Evolutionary conservation across 129 eudicot genomes (phyloP), one percentile per base, ranked within the genome.

Genomic region (Chrysanthemum makinoi): DNA sequence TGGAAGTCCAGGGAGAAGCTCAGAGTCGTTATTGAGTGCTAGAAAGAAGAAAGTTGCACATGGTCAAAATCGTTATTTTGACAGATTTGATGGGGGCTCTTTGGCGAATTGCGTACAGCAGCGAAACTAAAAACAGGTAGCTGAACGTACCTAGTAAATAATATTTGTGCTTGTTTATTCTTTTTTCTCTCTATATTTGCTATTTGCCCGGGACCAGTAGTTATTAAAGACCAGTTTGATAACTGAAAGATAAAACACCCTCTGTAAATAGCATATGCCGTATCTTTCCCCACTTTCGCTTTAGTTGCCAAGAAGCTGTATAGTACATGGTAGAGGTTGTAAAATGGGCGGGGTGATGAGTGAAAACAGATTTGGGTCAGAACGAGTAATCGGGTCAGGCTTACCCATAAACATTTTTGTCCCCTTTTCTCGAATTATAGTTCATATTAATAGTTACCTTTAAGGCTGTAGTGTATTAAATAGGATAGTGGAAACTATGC

Each of bases 11-110:
- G 60, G 69, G 53, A 82, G 79, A 80, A 75, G 72, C 18, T 52
- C 68, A 3, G 83, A 77, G 48, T 50, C 75, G 46, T 62, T 65
- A 24, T 61, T 61, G 24, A 57, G 16, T 24, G 76, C 66, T 46
- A 62, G 77, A 13, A 77, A 69, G 49, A 78, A 78, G 63, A 78
- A 71, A 62, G 71, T 72, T 46, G 78, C 66, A 10, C 73, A 49
- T 60, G 77, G 16, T 24, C 66, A 79, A 64, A 70, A 30, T 50
- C 75, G 79, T 78, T 65, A 66, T 20, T 70, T 77, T 28, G 78
- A 79, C 61, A 66, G 80, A 76, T 81, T 70, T 72, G 89, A 81
- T 33, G 79, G 84, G 70, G 77, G 74, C 65, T 72, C 83, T 69
- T 57, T 65, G 62, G 64, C 70, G 59, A 72, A 66, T 44, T 74